A percentile compares a stretch with the other conserved stretches of the same genome.
phyloP scores from a whole-genome alignment of 1,284 basidiomycete species.

The Fomitopsis pinicola region DNA sequence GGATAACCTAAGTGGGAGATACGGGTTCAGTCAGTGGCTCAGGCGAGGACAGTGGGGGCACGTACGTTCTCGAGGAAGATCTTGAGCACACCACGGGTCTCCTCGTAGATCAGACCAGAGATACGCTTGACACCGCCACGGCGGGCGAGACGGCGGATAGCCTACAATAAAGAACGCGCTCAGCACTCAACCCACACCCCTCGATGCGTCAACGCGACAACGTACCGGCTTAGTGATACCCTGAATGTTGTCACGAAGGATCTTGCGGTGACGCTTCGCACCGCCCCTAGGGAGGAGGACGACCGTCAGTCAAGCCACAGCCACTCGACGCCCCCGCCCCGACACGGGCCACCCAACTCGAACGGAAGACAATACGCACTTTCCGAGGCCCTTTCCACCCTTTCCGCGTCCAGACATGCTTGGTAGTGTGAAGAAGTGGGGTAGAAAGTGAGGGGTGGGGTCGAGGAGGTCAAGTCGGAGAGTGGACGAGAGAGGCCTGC shows the following conservation, averaged over 20 bases:
- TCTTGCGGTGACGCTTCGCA: conserved; percentile 62
- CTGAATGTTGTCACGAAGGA: conserved; percentile 68
- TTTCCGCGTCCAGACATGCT: conserved; percentile 64
- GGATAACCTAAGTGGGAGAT: conserved; percentile 47
- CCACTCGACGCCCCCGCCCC: background rate
- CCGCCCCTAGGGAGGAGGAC: conserved; percentile 29
- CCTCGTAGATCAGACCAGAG: conserved; percentile 80
- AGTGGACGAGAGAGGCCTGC: background rate
- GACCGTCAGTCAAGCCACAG: background rate
- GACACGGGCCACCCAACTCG: background rate
- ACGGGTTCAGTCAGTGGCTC: conserved; percentile 4
- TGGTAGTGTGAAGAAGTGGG: conserved; percentile 1
- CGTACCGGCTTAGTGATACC: conserved; percentile 52
- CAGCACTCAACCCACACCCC: background rate
- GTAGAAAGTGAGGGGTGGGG: conserved; percentile 2
- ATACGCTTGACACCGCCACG: conserved; percentile 85
- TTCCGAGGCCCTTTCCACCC: conserved; percentile 45
- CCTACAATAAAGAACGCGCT: conserved; percentile 31
- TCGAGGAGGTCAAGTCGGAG: background rate
- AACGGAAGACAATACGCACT: conserved; percentile 10
- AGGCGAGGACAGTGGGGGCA: conserved; percentile 2
- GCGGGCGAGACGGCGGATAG: conserved; percentile 82
- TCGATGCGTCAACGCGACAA: conserved; percentile 6
- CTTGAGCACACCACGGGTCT: conserved; percentile 82
- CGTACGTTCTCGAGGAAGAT: conserved; percentile 67